Base-by-base conservation (phyloP, 306 rosid genomes). In the Luffa acutangula region DNA sequence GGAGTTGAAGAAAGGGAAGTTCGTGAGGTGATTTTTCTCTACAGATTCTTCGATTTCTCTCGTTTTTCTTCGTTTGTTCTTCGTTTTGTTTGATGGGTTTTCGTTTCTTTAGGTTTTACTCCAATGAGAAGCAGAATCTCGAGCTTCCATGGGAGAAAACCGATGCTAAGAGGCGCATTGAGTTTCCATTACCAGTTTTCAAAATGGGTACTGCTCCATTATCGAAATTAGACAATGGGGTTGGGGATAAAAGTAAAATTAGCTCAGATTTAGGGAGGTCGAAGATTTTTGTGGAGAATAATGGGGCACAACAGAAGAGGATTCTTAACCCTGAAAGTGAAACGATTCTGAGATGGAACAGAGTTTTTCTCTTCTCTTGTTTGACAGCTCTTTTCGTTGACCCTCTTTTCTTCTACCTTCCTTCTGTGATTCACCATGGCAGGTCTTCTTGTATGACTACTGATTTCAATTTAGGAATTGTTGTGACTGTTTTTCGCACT, bases 281-380 rank as follows among this genome's bases (percentile, higher is more conserved):
- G 11, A 90, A 84, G 85, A 92, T 81, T 69, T 46, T 71, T 80
- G 80, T 83, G 33, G 92, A 90, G 58, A 87, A 80, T 8, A 78
- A 88, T 39, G 86, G 84, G 82, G 79, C 82, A 8, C 69, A 80
- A 82, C 85, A 83, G 87, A 87, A 82, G 85, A 78, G 82, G 81
- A 87, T 92, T 85, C 85, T 92, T 80, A 96, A 95, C 84, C 98
- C 98, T 25, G 92, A 93, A 51, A 91, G 98, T 85, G 97, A 92
- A 37, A 42, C 79, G 3, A 82, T 85, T 83, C 70, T 95, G 86
- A 88, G 85, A 81, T 94, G 98, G 97, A 94, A 92, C 81, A 49
- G 93, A 52, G 83, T 87, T 39, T 92, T 95, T 67, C 82, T 95
- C 2, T 83, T 83, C 79, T 87, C 90, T 80, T 95, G 93, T 84